phyloP scores from a whole-genome alignment of 192 early-diverging fungal species.

The Coemansia sp. region DNA sequence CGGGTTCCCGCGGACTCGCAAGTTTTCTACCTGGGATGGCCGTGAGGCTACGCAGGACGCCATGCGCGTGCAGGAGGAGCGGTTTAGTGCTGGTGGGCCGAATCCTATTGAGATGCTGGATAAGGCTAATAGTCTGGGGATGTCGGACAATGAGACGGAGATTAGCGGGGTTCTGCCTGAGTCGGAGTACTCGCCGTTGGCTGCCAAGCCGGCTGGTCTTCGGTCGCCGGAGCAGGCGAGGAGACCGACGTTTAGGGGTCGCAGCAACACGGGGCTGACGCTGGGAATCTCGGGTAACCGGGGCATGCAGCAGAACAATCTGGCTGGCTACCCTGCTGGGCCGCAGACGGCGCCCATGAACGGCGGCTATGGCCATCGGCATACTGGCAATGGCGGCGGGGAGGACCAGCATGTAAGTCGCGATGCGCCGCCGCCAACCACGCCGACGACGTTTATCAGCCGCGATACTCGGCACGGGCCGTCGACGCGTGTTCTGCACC shows the following conservation, averaged over 20 bases:
- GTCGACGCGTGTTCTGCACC: constrained; percentile 24
- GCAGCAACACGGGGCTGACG: constrained; percentile 16
- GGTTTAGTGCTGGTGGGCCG: constrained; percentile 5
- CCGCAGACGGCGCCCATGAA: constrained; percentile 9
- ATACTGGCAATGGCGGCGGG: background rate
- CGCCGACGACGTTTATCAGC: constrained; percentile 40
- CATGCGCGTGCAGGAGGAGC: constrained; percentile 33
- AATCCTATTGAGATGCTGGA: constrained; percentile 40
- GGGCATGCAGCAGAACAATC: background rate
- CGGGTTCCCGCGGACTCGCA: constrained; percentile 1
- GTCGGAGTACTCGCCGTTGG: constrained; percentile 15
- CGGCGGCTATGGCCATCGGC: constrained; percentile 1
- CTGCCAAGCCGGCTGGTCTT: background rate
- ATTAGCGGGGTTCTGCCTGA: constrained; percentile 39
- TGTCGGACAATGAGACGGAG: constrained; percentile 22
- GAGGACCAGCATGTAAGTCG: constrained; percentile 6
- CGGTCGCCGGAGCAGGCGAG: background rate
- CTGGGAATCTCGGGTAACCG: background rate
- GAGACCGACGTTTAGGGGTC: background rate
- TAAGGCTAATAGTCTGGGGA: constrained; percentile 43
- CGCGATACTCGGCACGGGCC: constrained; percentile 37
- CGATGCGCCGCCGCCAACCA: constrained; percentile 33
- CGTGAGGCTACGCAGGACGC: constrained; percentile 38
- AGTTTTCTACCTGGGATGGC: constrained; percentile 41
- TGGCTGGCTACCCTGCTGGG: background rate